These are phyloP conservation scores for Starmerella tilneyi DNA, from an alignment of 805 yeast genomes.

Conservation along the genomic window DNA sequence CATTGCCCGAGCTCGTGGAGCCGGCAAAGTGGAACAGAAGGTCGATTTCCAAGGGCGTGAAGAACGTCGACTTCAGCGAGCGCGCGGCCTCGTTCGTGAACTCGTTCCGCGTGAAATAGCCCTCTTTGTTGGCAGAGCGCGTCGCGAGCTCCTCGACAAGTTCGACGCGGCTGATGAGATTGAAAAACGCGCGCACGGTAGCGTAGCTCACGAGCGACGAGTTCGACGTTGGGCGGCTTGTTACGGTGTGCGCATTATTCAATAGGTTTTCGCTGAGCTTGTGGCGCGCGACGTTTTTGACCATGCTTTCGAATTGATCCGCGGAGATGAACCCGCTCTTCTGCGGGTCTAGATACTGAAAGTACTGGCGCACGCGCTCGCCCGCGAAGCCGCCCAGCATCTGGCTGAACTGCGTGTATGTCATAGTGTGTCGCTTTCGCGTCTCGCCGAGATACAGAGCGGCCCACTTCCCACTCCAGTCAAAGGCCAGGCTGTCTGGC, in stretches of 20 bases:
- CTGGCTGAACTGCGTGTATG: constrained; percentile 37
- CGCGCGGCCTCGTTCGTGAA: constrained; percentile 36
- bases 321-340: constrained; percentile 35
- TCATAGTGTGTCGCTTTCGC: constrained; percentile 32
- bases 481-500: constrained; percentile 33
- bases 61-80: constrained; percentile 33
- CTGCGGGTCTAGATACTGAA: constrained; percentile 31
- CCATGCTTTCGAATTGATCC: constrained; percentile 34
- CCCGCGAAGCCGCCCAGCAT: constrained; percentile 39
- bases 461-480: constrained; percentile 38
- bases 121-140: constrained; percentile 31
- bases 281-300: constrained; percentile 34
- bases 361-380: constrained; percentile 40
- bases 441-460: constrained; percentile 34
- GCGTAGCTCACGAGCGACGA: constrained; percentile 34
- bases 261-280: constrained; percentile 36
- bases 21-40: constrained; percentile 35
- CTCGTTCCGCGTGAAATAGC: constrained; percentile 32
- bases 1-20: constrained; percentile 26
- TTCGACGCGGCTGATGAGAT: constrained; percentile 36
- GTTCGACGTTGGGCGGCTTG: constrained; percentile 29
- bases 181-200: constrained; percentile 37
- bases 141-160: constrained; percentile 32
- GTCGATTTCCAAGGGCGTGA: constrained; percentile 38
- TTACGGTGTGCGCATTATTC: constrained; percentile 32